Evolutionary conservation across 768 basidiomycete species (phyloP).

Genomic region (Termitomyces sp.): DNA sequence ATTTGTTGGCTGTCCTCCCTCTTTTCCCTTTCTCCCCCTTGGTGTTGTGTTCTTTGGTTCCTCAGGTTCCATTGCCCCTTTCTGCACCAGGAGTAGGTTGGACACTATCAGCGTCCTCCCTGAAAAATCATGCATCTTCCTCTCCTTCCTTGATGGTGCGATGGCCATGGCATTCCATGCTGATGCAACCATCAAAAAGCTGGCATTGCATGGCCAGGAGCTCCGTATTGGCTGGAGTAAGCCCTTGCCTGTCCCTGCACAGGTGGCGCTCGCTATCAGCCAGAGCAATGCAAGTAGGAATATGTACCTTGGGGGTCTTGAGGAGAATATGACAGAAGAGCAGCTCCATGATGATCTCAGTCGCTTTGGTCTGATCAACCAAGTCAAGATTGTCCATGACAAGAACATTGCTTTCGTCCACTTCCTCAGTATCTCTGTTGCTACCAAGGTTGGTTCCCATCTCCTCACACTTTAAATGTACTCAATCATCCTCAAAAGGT

Average conservation of each 20-base stretch:
- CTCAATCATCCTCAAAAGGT: constrained; percentile 46
- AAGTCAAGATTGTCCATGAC: constrained; percentile 98
- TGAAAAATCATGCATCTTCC: constrained; percentile 96
- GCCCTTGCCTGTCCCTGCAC: constrained; percentile 81
- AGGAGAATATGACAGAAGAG: constrained; percentile 88
- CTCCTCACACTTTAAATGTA: background rate
- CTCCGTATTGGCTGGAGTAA: constrained; percentile 99
- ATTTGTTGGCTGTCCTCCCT: no score
- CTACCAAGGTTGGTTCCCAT: constrained; percentile 73
- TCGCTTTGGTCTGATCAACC: constrained; percentile 94
- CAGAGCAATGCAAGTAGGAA: constrained; percentile 94
- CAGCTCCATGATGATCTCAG: constrained; percentile 87
- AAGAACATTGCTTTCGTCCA: constrained; percentile 99
- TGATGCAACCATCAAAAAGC: constrained; percentile 92
- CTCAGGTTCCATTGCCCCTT: no score
- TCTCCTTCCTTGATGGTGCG: constrained; percentile 92
- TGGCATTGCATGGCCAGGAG: constrained; percentile 93
- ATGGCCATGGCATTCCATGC: constrained; percentile 97
- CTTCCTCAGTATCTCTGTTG: constrained; percentile 91
- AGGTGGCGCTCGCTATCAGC: constrained; percentile 83
- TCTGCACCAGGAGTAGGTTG: no score
- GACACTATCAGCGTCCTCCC: constrained; percentile 93
- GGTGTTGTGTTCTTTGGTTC: no score
- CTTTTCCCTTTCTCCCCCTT: no score
- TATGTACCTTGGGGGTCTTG: constrained; percentile 93